phyloP scores from a whole-genome alignment of 2,329 filamentous ascomycete genomes.

The Ilyonectria mors-panacis region DNA sequence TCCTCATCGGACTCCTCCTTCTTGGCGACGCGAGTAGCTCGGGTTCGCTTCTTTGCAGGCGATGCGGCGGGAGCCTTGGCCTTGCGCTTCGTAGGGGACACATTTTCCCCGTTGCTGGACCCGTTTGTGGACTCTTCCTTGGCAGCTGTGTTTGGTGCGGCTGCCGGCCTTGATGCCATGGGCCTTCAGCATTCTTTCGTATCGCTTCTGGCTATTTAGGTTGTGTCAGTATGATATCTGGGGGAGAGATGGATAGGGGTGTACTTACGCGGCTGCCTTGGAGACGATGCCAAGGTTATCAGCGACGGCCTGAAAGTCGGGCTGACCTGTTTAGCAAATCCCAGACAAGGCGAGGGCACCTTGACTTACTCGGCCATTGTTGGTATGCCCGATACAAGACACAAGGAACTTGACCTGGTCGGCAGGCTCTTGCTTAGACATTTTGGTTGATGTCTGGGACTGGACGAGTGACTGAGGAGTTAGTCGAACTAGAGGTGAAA shows the following conservation, averaged over 20 bases:
- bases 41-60: conserved; percentile 49
- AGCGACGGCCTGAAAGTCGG: conserved; percentile 77
- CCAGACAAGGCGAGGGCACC: background rate
- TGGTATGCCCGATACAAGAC: conserved; percentile 74
- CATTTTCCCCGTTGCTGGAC: conserved; percentile 49
- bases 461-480: conserved; percentile 15
- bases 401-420: conserved; percentile 76
- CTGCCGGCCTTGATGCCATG: conserved; percentile 62
- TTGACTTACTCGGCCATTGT: conserved; percentile 69
- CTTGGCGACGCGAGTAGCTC: conserved; percentile 39
- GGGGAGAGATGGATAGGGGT: background rate
- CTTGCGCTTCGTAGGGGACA: conserved; percentile 17
- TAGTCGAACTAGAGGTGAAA: background rate
- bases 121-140: conserved; percentile 20
- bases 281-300: conserved; percentile 73
- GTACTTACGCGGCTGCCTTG: conserved; percentile 79
- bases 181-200: conserved; percentile 75
- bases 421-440: conserved; percentile 67
- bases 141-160: conserved; percentile 10
- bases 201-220: conserved; percentile 73
- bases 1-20: conserved; percentile 44
- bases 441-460: conserved; percentile 52
- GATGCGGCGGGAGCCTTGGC: conserved; percentile 28
- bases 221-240: background rate
- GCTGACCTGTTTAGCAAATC: conserved; percentile 57